These are phyloP conservation scores for Phytophthora hybrid DNA, from an alignment of 352 stramenopile species.

Conservation along the genomic window DNA sequence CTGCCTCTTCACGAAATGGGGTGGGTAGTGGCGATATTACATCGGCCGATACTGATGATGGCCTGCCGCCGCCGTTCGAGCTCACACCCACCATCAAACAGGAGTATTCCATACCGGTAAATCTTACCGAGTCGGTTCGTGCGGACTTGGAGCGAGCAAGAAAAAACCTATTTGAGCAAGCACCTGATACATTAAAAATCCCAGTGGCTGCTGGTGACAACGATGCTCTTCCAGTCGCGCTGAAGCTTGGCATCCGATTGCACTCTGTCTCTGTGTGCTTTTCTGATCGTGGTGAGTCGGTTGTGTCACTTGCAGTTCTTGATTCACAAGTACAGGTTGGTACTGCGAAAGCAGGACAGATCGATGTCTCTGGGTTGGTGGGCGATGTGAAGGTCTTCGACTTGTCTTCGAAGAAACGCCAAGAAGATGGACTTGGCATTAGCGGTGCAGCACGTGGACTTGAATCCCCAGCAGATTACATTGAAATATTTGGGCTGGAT, in stretches of 20 bases:
- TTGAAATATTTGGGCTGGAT: conserved; percentile 71
- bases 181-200: conserved; percentile 13
- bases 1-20: conserved; percentile 28
- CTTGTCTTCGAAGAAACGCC: conserved; percentile 49
- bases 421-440: conserved; percentile 38
- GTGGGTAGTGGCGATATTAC: conserved; percentile 23
- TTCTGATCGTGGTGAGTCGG: conserved; percentile 69
- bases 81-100: conserved; percentile 66
- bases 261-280: conserved; percentile 87
- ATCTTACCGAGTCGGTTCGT: conserved; percentile 81
- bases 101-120: conserved; percentile 78
- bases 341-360: conserved; percentile 34
- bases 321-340: conserved; percentile 52
- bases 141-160: conserved; percentile 84
- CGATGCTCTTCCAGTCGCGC: conserved; percentile 14
- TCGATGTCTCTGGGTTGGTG: conserved; percentile 58
- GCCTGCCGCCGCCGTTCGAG: conserved; percentile 62
- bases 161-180: conserved; percentile 60
- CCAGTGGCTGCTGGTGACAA: conserved; percentile 1
- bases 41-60: conserved; percentile 30
- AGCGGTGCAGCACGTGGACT: conserved; percentile 21
- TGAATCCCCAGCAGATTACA: conserved; percentile 39
- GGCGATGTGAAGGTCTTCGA: conserved; percentile 82
- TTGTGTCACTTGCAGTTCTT: conserved; percentile 77
- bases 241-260: conserved; percentile 62